phyloP scores from a whole-genome alignment of 2,329 filamentous ascomycete genomes.

The Neopestalotiopsis rosae region DNA sequence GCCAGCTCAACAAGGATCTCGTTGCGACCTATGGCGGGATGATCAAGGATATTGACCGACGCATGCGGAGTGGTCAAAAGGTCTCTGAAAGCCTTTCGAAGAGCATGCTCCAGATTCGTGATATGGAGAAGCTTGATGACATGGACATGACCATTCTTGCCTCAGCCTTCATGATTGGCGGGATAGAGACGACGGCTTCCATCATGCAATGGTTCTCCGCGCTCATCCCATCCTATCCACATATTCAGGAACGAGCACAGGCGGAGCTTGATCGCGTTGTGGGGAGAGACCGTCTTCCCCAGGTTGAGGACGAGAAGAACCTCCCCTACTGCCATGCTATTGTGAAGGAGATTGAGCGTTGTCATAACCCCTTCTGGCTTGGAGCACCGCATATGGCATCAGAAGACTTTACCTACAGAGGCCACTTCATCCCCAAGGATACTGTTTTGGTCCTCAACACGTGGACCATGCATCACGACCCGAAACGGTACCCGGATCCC shows the following conservation, averaged over 20 bases:
- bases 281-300: slow-evolving; percentile 19
- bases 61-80: slow-evolving; percentile 5
- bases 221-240: slow-evolving; percentile 13
- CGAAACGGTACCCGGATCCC: slow-evolving; percentile 32
- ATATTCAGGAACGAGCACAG: slow-evolving; percentile 22
- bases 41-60: slow-evolving; percentile 19
- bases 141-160: slow-evolving; percentile 21
- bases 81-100: slow-evolving; percentile 19
- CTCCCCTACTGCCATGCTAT: slow-evolving; percentile 27
- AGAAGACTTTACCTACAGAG: slow-evolving; percentile 23
- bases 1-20: slow-evolving; percentile 17
- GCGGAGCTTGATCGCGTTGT: slow-evolving; percentile 23
- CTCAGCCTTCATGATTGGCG: slow-evolving; percentile 22
- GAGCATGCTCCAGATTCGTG: slow-evolving; percentile 14
- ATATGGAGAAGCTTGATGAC: slow-evolving; percentile 19
- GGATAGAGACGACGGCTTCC: slow-evolving; percentile 27
- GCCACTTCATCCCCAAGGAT: slow-evolving; percentile 33
- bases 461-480: slow-evolving; percentile 43
- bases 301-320: slow-evolving; percentile 15
- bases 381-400: slow-evolving; percentile 22
- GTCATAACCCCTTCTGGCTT: slow-evolving; percentile 19
- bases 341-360: slow-evolving; percentile 20
- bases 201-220: background rate
- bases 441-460: slow-evolving; percentile 40
- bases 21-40: slow-evolving; percentile 20